phyloP scores from a whole-genome alignment of 2,329 filamentous ascomycete genomes.

The Fusarium austroafricanum region DNA sequence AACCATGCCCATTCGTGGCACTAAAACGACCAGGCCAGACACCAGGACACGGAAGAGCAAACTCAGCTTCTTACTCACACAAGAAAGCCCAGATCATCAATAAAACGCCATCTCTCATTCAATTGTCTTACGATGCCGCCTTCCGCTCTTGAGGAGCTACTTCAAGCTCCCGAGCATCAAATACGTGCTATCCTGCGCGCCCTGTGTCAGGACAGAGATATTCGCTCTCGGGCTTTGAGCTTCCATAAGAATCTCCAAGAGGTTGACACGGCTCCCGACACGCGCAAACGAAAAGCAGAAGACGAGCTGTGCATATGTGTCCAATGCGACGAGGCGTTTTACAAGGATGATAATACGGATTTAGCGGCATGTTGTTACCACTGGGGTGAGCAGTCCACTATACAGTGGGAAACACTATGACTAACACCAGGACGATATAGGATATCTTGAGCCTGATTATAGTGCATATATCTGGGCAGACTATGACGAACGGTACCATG shows the following conservation, averaged over 20 bases:
- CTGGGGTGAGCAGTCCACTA: constrained; percentile 8
- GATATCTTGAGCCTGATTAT: constrained; percentile 28
- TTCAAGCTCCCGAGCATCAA: constrained; percentile 9
- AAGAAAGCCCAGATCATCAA: not conserved
- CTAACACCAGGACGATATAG: constrained; percentile 6
- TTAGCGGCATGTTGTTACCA: constrained; percentile 27
- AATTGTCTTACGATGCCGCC: not conserved
- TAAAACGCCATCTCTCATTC: not conserved
- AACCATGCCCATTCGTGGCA: not conserved
- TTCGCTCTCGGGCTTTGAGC: too few relatives aligned
- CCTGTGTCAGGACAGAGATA: constrained; percentile 14
- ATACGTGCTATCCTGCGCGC: constrained; percentile 27
- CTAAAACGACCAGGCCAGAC: not conserved
- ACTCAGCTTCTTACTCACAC: not conserved
- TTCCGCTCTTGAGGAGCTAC: not conserved
- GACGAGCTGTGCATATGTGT: constrained; percentile 20
- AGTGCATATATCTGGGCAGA: constrained; percentile 25
- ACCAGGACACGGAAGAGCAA: constrained; percentile 1
- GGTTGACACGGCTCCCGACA: not conserved
- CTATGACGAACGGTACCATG: constrained; percentile 17
- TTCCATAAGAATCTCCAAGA: too few relatives aligned
- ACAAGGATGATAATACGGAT: not conserved
- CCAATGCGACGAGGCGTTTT: constrained; percentile 17
- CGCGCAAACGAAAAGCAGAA: constrained; percentile 26
- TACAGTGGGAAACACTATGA: not conserved